A percentile compares a stretch with the other conserved stretches of the same genome.
phyloP scores from a whole-genome alignment of 1,284 basidiomycete genomes.

The Irpex lacteus region DNA sequence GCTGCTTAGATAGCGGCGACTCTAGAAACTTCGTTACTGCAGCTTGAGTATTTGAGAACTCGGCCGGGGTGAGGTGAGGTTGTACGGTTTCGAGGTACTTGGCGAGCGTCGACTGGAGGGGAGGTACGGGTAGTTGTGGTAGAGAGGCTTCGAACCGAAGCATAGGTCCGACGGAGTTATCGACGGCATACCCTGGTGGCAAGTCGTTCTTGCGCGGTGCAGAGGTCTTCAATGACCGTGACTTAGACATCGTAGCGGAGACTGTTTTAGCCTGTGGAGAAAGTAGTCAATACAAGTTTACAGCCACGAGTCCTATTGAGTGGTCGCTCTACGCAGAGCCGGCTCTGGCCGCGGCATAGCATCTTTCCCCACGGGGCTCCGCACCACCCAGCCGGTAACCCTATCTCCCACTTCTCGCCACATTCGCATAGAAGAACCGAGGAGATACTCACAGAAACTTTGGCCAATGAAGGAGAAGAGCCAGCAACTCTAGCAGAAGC shows the following conservation, averaged over 20 bases:
- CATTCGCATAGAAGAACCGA: neutral
- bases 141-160: conserved; percentile 79
- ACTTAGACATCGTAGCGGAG: conserved; percentile 29
- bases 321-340: neutral
- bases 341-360: neutral
- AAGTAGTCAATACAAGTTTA: neutral
- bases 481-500: conserved; percentile 10
- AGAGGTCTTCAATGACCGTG: conserved; percentile 33
- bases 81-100: conserved; percentile 87
- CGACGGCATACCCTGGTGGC: conserved; percentile 42
- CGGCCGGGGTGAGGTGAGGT: conserved; percentile 68
- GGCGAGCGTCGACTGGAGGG: conserved; percentile 73
- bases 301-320: neutral
- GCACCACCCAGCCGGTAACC: neutral
- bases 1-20: conserved; percentile 66
- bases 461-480: conserved; percentile 9
- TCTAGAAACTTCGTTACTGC: conserved; percentile 70
- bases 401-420: neutral
- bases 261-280: neutral
- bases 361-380: conserved; percentile 2
- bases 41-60: conserved; percentile 57
- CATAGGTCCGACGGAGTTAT: conserved; percentile 62
- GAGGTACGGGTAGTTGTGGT: conserved; percentile 82
- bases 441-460: conserved; percentile 14
- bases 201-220: conserved; percentile 27